Base-by-base conservation (phyloP, 2,329 filamentous ascomycete species). In the Fusarium clavum region DNA sequence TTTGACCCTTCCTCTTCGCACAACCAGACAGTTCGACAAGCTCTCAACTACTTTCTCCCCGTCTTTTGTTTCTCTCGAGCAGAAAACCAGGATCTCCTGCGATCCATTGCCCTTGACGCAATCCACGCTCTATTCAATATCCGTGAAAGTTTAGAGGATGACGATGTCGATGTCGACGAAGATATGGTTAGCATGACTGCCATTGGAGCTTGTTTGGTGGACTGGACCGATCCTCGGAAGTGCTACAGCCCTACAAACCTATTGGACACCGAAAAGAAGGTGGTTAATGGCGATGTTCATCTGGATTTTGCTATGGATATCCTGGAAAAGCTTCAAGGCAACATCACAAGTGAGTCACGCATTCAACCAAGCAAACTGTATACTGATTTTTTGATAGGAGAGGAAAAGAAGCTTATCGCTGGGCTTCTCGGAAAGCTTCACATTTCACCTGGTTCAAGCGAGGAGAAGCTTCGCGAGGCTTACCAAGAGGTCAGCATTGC, bases 151-250 rank as follows among this genome's bases (percentile, higher is more conserved):
- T 79, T 91, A 22, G 91, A 94, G 64, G 94, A 93, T 45, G 91
- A 92, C 32, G 91, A 93, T 51, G 90, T 90, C 20, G 92, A 94
- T 53, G 88, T 92, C 13, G 88, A 88, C 40, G 91, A 92, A 61
- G 91, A 90, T 70, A 94, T 97, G 89, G 92, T 95, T 11, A 90
- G 91, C 73, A 87, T 97, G 70, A 87, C 88, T 45, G 88, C 90
- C 5, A 92, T 97, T 61, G 94, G 93, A 2, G 90, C 92, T 5
- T 95, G 94, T 75, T 83, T 98, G 10, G 89, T 94, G 1, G 95
- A 98, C 78, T 98, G 95, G 96, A 98, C 95, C 1, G 95, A 98
- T 78, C 94, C 94, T 40, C 86, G 95, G 52, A 94, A 97, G 79
- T 93, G 83, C 81, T 92, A 81, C 81, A 86, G 79, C 60, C 85